Evolutionary conservation across 1,284 basidiomycete species (phyloP).

Genomic region (Cryptococcus neoformans): DNA sequence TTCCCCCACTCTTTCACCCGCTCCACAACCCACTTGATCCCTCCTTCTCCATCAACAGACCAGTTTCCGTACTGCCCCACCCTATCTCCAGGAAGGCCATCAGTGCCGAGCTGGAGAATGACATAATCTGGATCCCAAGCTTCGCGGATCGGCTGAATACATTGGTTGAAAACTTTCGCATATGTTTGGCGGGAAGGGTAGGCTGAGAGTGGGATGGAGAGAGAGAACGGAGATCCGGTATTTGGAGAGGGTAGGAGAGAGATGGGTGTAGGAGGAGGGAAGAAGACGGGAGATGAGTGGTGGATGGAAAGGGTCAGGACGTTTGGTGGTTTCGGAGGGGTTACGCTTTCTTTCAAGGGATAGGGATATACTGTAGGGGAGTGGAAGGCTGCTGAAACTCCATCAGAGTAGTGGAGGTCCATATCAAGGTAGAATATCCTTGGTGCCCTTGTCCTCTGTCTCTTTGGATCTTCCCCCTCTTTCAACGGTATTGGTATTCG

Average conservation of each 20-base stretch:
- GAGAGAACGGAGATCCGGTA: constrained; percentile 64
- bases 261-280: constrained; percentile 60
- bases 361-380: constrained; percentile 25
- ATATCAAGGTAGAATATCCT: constrained; percentile 86
- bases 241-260: constrained; percentile 54
- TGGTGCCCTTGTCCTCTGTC: constrained; percentile 45
- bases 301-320: constrained; percentile 82
- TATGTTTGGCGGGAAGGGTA: constrained; percentile 67
- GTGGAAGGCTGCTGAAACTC: constrained; percentile 73
- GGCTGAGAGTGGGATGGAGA: constrained; percentile 67
- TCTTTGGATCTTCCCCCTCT: background rate
- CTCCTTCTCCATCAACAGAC: constrained; percentile 61
- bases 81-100: constrained; percentile 80
- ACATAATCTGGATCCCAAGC: constrained; percentile 73
- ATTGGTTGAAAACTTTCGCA: constrained; percentile 58
- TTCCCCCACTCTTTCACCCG: constrained; percentile 63
- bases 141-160: constrained; percentile 60
- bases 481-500: constrained; percentile 3
- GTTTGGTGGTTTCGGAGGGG: constrained; percentile 49
- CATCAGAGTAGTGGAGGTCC: constrained; percentile 83
- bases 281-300: constrained; percentile 76
- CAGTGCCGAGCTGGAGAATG: constrained; percentile 80
- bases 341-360: constrained; percentile 12
- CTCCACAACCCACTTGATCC: constrained; percentile 66
- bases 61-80: constrained; percentile 67